Percentiles rank a stretch among this genome's conserved stretches.
Evolutionary conservation across 176 grass and related monocot genomes (phyloP).

Genomic region (Metroxylon sagu): DNA sequence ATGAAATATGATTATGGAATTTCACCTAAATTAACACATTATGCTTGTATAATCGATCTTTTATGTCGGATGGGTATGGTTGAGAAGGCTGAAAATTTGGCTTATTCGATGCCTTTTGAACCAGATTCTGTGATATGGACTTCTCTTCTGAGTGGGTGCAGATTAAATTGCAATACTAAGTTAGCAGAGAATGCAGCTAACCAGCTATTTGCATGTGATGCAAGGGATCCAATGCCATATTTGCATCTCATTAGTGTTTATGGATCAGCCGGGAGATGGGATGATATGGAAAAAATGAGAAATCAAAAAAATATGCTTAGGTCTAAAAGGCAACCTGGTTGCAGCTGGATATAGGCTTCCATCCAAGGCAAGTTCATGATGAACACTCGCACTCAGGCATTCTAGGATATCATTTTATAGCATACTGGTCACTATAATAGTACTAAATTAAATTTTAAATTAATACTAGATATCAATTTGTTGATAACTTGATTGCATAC

Average conservation of each 20-base stretch:
- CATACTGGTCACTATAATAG: no score
- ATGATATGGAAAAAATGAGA: constrained; percentile 33
- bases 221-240: constrained; percentile 36
- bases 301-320: constrained; percentile 22
- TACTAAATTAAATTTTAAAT: no score
- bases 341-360: constrained; percentile 37
- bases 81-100: constrained; percentile 39
- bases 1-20: constrained; percentile 42
- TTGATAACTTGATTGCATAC: no score
- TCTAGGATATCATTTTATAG: not conserved
- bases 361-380: not conserved
- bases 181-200: constrained; percentile 42
- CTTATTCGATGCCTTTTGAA: constrained; percentile 54
- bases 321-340: constrained; percentile 26
- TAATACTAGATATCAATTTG: no score
- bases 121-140: constrained; percentile 58
- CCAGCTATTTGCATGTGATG: constrained; percentile 31
- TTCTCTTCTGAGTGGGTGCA: constrained; percentile 52
- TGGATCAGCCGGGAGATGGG: constrained; percentile 27
- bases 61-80: constrained; percentile 39
- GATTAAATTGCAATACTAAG: constrained; percentile 26
- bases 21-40: constrained; percentile 45
- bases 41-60: constrained; percentile 58
- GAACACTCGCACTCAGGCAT: not conserved
- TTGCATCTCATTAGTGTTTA: constrained; percentile 48